These are phyloP conservation scores for Kwoniella dendrophila DNA, from an alignment of 768 basidiomycete genomes.

Conservation along the genomic window DNA sequence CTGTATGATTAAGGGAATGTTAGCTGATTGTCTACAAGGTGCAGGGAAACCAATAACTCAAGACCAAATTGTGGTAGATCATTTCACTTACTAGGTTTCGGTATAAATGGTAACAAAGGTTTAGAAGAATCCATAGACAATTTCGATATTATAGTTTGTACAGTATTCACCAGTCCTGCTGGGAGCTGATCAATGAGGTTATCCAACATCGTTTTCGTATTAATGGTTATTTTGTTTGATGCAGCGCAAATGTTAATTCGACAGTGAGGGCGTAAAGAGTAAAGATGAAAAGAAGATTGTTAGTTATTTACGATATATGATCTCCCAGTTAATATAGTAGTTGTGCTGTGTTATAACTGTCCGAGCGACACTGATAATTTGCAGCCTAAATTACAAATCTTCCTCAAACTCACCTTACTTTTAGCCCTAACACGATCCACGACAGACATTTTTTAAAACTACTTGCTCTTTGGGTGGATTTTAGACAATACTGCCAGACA, in stretches of 20 bases:
- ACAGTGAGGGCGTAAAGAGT: no score
- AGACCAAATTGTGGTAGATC: background rate
- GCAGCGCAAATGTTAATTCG: background rate
- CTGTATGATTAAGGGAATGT: constrained; percentile 14
- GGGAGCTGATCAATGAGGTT: constrained; percentile 16
- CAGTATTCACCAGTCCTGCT: constrained; percentile 3
- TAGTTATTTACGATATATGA: no score
- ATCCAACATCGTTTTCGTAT: background rate
- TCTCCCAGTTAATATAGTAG: background rate
- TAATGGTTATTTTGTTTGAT: background rate
- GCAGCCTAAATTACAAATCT: no score
- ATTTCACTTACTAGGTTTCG: constrained; percentile 26
- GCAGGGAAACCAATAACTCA: no score
- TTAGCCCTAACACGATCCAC: constrained; percentile 18
- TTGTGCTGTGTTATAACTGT: no score
- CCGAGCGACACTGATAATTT: no score
- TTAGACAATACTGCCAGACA: background rate
- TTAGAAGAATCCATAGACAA: constrained; percentile 17
- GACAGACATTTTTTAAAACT: background rate
- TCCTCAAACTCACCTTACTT: constrained; percentile 9
- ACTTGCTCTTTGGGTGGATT: background rate
- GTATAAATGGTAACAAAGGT: constrained; percentile 28
- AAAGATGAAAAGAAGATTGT: no score
- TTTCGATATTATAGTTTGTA: constrained; percentile 14
- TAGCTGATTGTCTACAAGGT: background rate